A percentile compares a stretch with the other conserved stretches of the same genome.
phyloP scores from a whole-genome alignment of 495 filamentous ascomycete genomes.

The Thozetella sp. region DNA sequence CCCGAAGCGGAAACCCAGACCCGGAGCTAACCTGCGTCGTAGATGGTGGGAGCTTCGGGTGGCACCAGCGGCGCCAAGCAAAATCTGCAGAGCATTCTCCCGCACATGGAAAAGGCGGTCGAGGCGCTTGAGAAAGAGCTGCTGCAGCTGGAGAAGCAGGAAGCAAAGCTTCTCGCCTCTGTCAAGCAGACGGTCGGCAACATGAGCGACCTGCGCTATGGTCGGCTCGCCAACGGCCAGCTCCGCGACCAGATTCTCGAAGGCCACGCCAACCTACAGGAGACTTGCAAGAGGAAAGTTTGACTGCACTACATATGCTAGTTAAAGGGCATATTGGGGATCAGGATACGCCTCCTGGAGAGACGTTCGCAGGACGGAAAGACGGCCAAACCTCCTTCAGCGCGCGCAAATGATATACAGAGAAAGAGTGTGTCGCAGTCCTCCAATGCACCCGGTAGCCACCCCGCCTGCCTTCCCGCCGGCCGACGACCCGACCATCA shows the following conservation, averaged over 20 bases:
- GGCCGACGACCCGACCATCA: not conserved
- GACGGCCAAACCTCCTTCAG: not conserved
- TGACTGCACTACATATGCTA: constrained; percentile 19
- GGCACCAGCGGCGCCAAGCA: constrained; percentile 49
- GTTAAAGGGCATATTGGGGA: constrained; percentile 8
- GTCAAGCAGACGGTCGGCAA: constrained; percentile 66
- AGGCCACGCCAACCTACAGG: constrained; percentile 63
- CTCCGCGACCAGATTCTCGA: constrained; percentile 62
- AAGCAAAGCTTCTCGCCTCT: constrained; percentile 58
- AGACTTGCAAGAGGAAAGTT: constrained; percentile 56
- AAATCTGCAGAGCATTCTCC: constrained; percentile 63
- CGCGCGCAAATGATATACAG: constrained; percentile 1
- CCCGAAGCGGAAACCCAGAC: not conserved
- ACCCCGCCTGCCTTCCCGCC: not conserved
- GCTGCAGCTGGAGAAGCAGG: constrained; percentile 62
- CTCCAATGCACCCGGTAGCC: constrained; percentile 1
- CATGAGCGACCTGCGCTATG: constrained; percentile 83
- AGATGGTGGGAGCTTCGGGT: constrained; percentile 66
- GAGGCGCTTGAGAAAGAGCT: constrained; percentile 68
- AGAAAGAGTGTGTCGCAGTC: not conserved
- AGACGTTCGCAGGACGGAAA: constrained; percentile 6
- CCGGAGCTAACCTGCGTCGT: not conserved
- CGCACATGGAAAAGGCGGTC: constrained; percentile 68
- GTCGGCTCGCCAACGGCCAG: constrained; percentile 65
- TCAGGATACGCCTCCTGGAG: constrained; percentile 13